Evolutionary conservation across 371 early-diverging fungal species (phyloP), one percentile per base, ranked within the genome.

Genomic region (Zychaea mexicana): DNA sequence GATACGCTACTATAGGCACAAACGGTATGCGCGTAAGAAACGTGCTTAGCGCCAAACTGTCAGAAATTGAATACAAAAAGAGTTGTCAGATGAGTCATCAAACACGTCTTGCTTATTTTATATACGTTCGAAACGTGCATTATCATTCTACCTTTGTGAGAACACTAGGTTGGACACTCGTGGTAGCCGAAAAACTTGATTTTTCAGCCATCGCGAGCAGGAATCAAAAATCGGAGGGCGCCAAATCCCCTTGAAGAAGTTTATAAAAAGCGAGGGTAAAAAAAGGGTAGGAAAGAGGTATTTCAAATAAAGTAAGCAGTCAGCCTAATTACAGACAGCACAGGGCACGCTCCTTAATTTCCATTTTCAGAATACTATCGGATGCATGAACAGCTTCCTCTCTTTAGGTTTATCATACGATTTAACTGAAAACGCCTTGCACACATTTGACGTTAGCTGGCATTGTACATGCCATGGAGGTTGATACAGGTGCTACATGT

Each of bases 1-100:
- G 17, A 19, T 15, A 46, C 24, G 79, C 80, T 84, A 88, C 89
- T 74, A 46, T 85, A 85, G 10, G 88, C 90, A 66, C 81, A 83
- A 24, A 85, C 54, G 3, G 90, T 90, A 65, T 90, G 90, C 13
- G 86, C 76, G 63, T 87, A 82, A 15, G 90, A 77, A 36, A 90
- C 71, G 69, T 84, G 83, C 67, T 81, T 83, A 27, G 84, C 90
- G 36, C 81, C 82, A 56, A 90, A 65, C 89, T 89, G 26, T 33
- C 45, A 39, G 24, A 33, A n/a, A n/a, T n/a, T n/a, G n/a, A n/a
- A n/a, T n/a, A 42, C 39, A 22, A n/a, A 38, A 7, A 10, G 27
- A 58, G n/a, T n/a, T 19, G 31, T n/a, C n/a, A 32, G 21, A 24
- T 57, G 57, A 32, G 31, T 12, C 1, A 30, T 28, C 15, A 7